Conservation (phyloP, 371 early-diverging fungal genomes). For the Apophysomyces ossiformis region DNA sequence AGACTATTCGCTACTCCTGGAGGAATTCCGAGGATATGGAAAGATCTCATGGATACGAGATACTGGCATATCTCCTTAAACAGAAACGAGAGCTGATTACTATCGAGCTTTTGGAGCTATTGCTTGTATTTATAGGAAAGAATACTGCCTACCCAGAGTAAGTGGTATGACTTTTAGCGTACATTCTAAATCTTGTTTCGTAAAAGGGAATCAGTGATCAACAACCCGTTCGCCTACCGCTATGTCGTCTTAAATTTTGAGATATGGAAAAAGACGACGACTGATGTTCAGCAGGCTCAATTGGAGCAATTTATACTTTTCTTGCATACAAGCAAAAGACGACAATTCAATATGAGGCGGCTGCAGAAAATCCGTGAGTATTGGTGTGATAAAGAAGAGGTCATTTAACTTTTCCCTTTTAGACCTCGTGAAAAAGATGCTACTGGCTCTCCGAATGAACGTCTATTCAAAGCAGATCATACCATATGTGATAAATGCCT, state of each 20-base stretch:
- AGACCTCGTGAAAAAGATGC: conserved; percentile 69
- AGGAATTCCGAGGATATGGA: conserved; percentile 80
- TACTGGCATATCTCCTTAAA: conserved; percentile 69
- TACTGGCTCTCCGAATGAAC: conserved; percentile 64
- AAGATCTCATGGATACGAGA: conserved; percentile 72
- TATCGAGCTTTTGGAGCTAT: conserved; percentile 60
- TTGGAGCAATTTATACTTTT: conserved; percentile 70
- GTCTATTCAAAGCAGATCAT: conserved; percentile 62
- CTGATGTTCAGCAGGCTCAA: conserved; percentile 65
- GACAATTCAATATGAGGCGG: conserved; percentile 63
- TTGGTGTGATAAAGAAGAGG: background rate
- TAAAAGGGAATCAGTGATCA: conserved; percentile 63
- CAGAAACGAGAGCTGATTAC: conserved; percentile 66
- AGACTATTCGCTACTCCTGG: conserved; percentile 71
- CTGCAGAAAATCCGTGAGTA: conserved; percentile 68
- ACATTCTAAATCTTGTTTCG: background rate
- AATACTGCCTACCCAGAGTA: conserved; percentile 57
- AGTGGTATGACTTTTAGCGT: conserved; percentile 13
- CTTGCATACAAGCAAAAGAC: conserved; percentile 60
- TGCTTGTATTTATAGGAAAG: conserved; percentile 72
- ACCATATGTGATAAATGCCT: conserved; percentile 56
- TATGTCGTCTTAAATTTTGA: conserved; percentile 74
- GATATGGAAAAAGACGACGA: conserved; percentile 67
- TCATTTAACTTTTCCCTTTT: conserved; percentile 18
- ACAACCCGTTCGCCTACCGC: conserved; percentile 70